Percentiles rank a stretch among this genome's conserved stretches.
These are phyloP conservation scores for Cicer bijugum DNA, from an alignment of 306 rosid species.

Conservation along the genomic window DNA sequence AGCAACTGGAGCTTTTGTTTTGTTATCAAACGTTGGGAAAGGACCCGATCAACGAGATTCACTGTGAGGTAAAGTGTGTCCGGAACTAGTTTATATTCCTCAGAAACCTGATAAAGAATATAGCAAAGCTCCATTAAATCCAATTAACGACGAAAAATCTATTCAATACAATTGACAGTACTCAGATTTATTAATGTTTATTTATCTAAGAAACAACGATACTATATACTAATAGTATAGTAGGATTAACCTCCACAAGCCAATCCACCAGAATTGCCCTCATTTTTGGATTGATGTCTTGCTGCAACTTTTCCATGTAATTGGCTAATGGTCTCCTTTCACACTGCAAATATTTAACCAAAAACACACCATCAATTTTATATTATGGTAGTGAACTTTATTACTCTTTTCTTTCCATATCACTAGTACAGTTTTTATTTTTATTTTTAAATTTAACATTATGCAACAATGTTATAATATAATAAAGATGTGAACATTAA, in stretches of 20 bases:
- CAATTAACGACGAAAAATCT: conserved; percentile 20
- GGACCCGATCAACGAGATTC: conserved; percentile 86
- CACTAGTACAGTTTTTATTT: neutral
- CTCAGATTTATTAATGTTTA: neutral
- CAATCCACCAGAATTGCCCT: conserved; percentile 82
- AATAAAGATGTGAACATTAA: neutral
- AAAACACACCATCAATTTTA: conserved; percentile 32
- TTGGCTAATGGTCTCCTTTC: conserved; percentile 61
- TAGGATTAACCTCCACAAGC: conserved; percentile 83
- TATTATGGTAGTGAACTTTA: neutral
- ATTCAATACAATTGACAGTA: conserved; percentile 16
- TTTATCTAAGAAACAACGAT: neutral
- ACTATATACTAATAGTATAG: neutral
- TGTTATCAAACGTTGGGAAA: conserved; percentile 59
- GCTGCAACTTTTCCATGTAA: conserved; percentile 79
- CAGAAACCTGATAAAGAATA: conserved; percentile 75
- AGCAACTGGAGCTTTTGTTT: conserved; percentile 83
- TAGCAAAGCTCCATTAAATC: conserved; percentile 23
- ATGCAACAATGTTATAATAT: neutral
- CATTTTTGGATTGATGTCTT: conserved; percentile 75
- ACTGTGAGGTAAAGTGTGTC: conserved; percentile 94
- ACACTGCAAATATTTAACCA: conserved; percentile 50
- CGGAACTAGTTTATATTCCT: conserved; percentile 82
- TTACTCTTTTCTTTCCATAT: conserved; percentile 13
- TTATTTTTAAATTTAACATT: neutral